Conservation (phyloP, 2,329 filamentous ascomycete genomes). For the Metarhizium anisopliae region DNA sequence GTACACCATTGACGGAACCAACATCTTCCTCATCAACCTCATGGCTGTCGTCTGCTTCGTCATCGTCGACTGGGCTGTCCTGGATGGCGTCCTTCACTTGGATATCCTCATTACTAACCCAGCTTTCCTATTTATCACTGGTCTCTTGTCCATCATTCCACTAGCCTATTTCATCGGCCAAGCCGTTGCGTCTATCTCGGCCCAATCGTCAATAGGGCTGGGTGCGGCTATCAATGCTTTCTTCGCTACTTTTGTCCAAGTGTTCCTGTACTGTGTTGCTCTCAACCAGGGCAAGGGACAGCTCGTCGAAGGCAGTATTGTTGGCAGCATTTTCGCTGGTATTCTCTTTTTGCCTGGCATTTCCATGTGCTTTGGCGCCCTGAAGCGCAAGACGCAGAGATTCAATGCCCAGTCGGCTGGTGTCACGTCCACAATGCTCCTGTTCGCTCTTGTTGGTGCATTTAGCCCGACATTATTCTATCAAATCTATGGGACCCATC, state of each 20-base stretch:
- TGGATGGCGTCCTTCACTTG: too few species aligned
- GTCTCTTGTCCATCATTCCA: too few species aligned
- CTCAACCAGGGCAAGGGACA: conserved; percentile 85
- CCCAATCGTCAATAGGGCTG: too few species aligned
- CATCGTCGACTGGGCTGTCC: too few species aligned
- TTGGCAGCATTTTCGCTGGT: conserved; percentile 96
- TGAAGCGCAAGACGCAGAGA: conserved; percentile 95
- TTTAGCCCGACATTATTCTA: conserved; percentile 97
- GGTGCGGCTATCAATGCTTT: conserved; percentile 97
- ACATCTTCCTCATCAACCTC: too few species aligned
- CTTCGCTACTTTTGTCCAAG: conserved; percentile 95
- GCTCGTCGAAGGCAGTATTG: conserved; percentile 91
- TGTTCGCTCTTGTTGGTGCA: conserved; percentile 91
- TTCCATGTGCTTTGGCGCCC: conserved; percentile 97
- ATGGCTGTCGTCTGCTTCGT: too few species aligned
- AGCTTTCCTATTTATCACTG: too few species aligned
- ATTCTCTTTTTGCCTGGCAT: conserved; percentile 88
- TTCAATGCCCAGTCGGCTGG: conserved; percentile 96
- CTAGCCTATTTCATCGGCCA: too few species aligned
- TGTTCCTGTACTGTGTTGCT: conserved; percentile 94
- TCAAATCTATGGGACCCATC: conserved; percentile 96
- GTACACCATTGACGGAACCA: too few species aligned
- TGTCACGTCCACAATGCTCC: conserved; percentile 93
- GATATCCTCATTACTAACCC: too few species aligned
- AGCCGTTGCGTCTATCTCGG: too few species aligned